Evolutionary conservation across 495 filamentous ascomycete species (phyloP), one percentile per base, ranked within the genome.

Genomic region (Aspergillus diversus): DNA sequence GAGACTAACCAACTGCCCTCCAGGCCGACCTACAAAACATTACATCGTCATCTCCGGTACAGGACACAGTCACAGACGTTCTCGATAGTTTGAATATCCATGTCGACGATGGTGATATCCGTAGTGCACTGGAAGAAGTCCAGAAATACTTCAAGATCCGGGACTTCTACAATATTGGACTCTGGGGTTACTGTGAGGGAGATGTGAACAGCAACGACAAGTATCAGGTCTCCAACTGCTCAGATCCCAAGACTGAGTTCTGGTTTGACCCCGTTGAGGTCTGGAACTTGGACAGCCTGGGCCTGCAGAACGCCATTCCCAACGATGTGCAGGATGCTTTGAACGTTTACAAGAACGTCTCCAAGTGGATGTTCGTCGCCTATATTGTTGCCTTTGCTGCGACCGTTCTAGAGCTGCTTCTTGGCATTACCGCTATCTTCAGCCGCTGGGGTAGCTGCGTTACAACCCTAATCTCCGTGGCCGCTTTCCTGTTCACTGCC

Each of bases 151-250:
- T 88, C 32, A 80, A 83, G 31, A 80, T 98, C 48, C 82, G 80
- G 57, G 88, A 96, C 74, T 84, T 87, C 69, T 98, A 98, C 84
- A 83, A 86, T 55, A 82, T 97, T 71, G 85, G 84, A 63, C 81
- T 99, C 33, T 96, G 90, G 90, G 89, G 90, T 71, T 97, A 93
- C 85, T 98, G 95, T 81, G 79, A 83, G 15, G 85, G 86, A 49
- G 76, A 81, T 56, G 87, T 88, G 78, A 83, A 76, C 39, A 80
- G 72, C 50, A 72, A 64, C 64, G 66, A 65, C 43, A 62, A 70
- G 7, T 73, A 70, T 63, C 66, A 77, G 27, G 74, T 77, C 63
- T 75, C 71, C 46, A 78, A 69, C 60, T 90, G 87, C 80, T 86
- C 85, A 8, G 69, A 75, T 46, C 84, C 79, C 57, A 72, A 90